Percentiles rank a stretch among this genome's conserved stretches.
Conservation (phyloP, 306 rosid genomes). For the Rosa persica region DNA sequence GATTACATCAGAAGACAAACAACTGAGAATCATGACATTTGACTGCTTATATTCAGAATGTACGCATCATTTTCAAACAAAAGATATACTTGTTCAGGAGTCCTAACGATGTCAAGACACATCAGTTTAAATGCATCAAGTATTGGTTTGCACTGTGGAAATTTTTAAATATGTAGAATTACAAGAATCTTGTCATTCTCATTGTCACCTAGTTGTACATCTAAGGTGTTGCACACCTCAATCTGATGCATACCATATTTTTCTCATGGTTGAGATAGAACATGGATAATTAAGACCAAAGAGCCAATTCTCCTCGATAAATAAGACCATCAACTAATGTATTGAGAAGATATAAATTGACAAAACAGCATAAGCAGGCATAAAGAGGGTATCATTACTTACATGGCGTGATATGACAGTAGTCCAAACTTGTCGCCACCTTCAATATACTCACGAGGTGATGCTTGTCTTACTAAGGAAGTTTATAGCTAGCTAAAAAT, state of each 20-base stretch:
- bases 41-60: neutral
- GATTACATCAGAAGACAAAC: neutral
- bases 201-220: neutral
- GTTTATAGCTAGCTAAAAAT: constrained; percentile 79
- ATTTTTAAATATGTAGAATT: neutral
- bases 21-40: neutral
- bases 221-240: neutral
- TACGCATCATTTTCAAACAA: neutral
- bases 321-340: neutral
- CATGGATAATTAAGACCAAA: neutral
- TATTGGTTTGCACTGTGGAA: neutral
- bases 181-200: neutral
- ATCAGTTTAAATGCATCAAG: neutral
- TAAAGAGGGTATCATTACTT: constrained; percentile 38
- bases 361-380: neutral
- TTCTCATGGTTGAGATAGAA: neutral
- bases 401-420: constrained; percentile 87
- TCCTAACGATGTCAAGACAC: neutral
- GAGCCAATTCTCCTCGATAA: neutral
- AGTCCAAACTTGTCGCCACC: constrained; percentile 51
- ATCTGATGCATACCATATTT: neutral
- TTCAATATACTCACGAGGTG: constrained; percentile 39
- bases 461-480: constrained; percentile 51
- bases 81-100: neutral
- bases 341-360: neutral